Evolutionary conservation across 108 stramenopile genomes (phyloP), one percentile per base, ranked within the genome.

Genomic region (Mediolabrus comicus): DNA sequence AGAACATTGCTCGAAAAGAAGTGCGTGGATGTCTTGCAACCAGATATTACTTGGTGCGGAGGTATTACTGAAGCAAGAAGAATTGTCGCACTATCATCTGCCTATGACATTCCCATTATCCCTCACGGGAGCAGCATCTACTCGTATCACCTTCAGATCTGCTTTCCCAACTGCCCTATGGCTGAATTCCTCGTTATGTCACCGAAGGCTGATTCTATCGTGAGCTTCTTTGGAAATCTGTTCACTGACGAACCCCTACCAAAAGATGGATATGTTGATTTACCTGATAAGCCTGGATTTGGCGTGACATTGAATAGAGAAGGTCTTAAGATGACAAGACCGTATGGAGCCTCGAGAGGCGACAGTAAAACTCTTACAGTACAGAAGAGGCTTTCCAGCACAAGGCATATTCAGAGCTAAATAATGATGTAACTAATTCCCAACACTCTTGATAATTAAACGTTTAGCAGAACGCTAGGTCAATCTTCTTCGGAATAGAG

Each of bases 1-100:
- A 73, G 75, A 22, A 59, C 60, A 43, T 79, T 88, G 3, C 72
- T 88, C 19, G 83, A 86, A 61, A 79, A 80, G 35, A 72, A 82
- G 31, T 84, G 80, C 28, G 81, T 71, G 35, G 85, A 86, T 74
- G 77, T 88, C 27, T 65, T 88, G 9, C 87, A 86, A 59, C 87
- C 85, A 13, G 85, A 88, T 53, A 84, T 88, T 31, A 88, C 87
- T 29, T 86, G 85, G 85, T 86, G 85, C 61, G 87, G 87, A 26
- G 87, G 87, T 25, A 75, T 88, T 59, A 88, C 87, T 5, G 87
- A 88, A 67, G 87, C 85, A 32, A 54, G 83, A 36, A 70, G 85
- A 16, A 86, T 88, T 31, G 81, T 84, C 46, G 46, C 85, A 46
- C 74, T 88, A 24, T 83, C 87, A 10, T 59, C 83, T 6, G 85